Conservation (phyloP, 2,329 filamentous ascomycete genomes). For the Paraconiothyrium sp. region DNA sequence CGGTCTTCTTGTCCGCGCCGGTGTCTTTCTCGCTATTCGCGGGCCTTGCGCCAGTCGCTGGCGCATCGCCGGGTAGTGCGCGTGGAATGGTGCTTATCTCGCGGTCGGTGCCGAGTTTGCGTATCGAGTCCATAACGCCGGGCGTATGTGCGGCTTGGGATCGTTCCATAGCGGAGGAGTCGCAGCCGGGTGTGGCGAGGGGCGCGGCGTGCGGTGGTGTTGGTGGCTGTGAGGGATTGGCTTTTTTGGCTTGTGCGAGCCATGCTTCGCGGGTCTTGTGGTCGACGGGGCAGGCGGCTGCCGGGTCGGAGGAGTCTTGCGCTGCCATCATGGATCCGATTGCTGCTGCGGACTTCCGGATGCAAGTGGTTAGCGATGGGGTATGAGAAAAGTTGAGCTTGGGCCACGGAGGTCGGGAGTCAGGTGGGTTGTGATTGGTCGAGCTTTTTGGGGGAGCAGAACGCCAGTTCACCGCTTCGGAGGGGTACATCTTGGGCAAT, state of each 20-base stretch:
- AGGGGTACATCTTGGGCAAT: constrained; percentile 22
- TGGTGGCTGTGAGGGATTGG: constrained; percentile 32
- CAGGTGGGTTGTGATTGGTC: constrained; percentile 15
- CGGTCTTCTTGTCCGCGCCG: constrained; percentile 70
- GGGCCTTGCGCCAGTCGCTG: constrained; percentile 54
- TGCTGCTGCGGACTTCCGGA: constrained; percentile 13
- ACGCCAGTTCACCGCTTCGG: constrained; percentile 26
- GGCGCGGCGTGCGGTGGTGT: constrained; percentile 37
- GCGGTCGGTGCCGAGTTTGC: constrained; percentile 54
- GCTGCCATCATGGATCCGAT: constrained; percentile 33
- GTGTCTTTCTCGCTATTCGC: constrained; percentile 81
- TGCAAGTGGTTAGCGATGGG: constrained; percentile 17
- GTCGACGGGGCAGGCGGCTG: constrained; percentile 80
- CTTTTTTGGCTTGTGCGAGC: constrained; percentile 74
- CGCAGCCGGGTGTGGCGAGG: constrained; percentile 44
- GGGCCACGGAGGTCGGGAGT: constrained; percentile 20
- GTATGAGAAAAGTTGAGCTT: constrained; percentile 36
- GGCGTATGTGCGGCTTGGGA: constrained; percentile 36
- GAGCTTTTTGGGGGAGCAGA: neutral
- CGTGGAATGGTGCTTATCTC: constrained; percentile 53
- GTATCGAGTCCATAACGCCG: constrained; percentile 40
- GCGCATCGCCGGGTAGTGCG: constrained; percentile 36
- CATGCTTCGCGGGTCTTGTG: constrained; percentile 88
- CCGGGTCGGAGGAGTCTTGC: constrained; percentile 41
- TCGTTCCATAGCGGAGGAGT: constrained; percentile 44